phyloP scores from a whole-genome alignment of 163 green algal species.

The Chloromonas sp. region DNA sequence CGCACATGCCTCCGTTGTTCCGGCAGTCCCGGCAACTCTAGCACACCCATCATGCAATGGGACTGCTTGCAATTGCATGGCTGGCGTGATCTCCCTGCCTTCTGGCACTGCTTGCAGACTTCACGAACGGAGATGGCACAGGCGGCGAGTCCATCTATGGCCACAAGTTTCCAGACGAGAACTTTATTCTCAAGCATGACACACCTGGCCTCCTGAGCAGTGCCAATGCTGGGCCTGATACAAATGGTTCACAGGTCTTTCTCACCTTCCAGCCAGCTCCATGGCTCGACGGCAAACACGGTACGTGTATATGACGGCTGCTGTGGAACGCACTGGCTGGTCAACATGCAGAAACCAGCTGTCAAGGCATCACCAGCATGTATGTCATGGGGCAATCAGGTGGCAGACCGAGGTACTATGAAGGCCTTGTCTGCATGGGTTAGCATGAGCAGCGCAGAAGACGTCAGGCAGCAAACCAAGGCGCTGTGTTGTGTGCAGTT shows the following conservation, averaged over 20 bases:
- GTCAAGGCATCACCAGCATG: too few relatives aligned
- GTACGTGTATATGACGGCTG: slow-evolving; percentile 4
- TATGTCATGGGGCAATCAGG: too few relatives aligned
- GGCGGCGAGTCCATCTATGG: slow-evolving; percentile 97
- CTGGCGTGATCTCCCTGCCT: background rate
- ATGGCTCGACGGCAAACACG: slow-evolving; percentile 86
- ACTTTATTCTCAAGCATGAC: slow-evolving; percentile 73
- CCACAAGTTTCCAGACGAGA: slow-evolving; percentile 67
- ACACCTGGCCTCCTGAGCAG: slow-evolving; percentile 67
- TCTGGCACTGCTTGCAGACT: slow-evolving; percentile 39
- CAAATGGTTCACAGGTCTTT: slow-evolving; percentile 90
- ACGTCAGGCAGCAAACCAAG: background rate
- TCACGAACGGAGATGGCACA: slow-evolving; percentile 81
- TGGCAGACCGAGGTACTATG: too few relatives aligned
- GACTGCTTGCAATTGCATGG: too few relatives aligned
- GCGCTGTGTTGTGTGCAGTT: slow-evolving; percentile 39
- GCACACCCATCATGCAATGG: too few relatives aligned
- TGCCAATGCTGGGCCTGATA: slow-evolving; percentile 76
- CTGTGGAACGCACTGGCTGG: too few relatives aligned
- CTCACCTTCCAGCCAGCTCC: slow-evolving; percentile 68
- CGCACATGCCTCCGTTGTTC: too few relatives aligned
- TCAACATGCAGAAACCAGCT: too few relatives aligned
- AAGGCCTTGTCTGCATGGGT: too few relatives aligned
- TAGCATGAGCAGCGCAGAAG: background rate
- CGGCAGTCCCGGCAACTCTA: too few relatives aligned